Evolutionary conservation across 805 yeast genomes (phyloP), one percentile per base, ranked within the genome.

Genomic region (Saccharomycopsis babjevae): DNA sequence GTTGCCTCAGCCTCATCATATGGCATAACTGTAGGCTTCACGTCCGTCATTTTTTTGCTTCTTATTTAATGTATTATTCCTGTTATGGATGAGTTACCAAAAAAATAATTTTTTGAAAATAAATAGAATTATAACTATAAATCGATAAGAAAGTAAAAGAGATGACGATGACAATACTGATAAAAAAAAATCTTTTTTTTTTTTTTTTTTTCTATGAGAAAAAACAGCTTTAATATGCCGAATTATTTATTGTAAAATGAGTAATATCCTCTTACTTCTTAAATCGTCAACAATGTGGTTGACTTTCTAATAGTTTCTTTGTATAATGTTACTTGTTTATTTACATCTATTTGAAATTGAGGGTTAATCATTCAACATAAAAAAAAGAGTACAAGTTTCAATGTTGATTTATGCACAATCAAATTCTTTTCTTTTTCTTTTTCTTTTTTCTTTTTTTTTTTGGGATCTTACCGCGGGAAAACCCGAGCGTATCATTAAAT

Each of bases 1-100:
- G 72, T 73, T 61, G 69, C 73, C 42, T 69, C 69, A 39, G 57
- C 67, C 22, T 67, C 69, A 28, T 56, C 59, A 54, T 50, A 59
- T n/a, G 59, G 61, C 39, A 59, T 52, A 18, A 61, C 64, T 16
- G 59, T 56, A 28, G 64, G 43, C 20, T 61, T 50, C 28, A 54
- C 43, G 34, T 59, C 61, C 15, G 61, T 43, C 61, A 59, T 59
- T 10, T 13, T 34, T 34, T 34, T 56, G 38, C 16, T 54, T 15
- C 20, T 22, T 25, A 50, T 13, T 36, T n/a, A n/a, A 28, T 30
- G 40, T 15, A 20, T 18, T 34, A 13, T 34, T 34, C 38, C 15
- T 34, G 36, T 28, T 18, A 50, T 50, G 6, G 28, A n/a, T 15
- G 25, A 30, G n/a, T 3, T 10, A 13, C 30, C 43, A 18, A 38